A percentile compares a stretch with the other conserved stretches of the same genome.
phyloP scores from a whole-genome alignment of 306 rosid species.

The Carpinus fangiana region DNA sequence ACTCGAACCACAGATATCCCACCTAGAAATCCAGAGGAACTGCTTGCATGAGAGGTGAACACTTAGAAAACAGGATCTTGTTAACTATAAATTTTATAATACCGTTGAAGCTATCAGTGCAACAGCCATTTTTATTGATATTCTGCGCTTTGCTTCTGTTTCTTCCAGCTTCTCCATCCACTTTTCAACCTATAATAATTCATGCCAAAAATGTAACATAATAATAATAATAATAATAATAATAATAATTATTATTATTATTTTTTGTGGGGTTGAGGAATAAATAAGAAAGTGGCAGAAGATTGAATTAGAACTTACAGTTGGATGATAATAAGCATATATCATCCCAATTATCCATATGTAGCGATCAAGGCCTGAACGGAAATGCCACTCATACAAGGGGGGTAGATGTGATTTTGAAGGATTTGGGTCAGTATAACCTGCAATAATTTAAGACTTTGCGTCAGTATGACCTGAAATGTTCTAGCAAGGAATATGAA shows the following conservation, averaged over 20 bases:
- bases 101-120: conserved; percentile 58
- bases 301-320: conserved; percentile 55
- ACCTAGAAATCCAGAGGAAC: conserved; percentile 45
- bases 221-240: neutral
- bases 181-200: conserved; percentile 66
- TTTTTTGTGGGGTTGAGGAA: neutral
- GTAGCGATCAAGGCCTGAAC: conserved; percentile 97
- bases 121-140: conserved; percentile 74
- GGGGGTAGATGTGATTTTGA: conserved; percentile 57
- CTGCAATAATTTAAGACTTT: conserved; percentile 41
- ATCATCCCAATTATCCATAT: conserved; percentile 98
- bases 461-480: conserved; percentile 34
- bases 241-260: conserved; percentile 12
- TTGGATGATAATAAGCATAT: conserved; percentile 93
- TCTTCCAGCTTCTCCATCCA: conserved; percentile 99
- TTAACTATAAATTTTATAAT: conserved; percentile 22
- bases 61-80: conserved; percentile 8
- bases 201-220: conserved; percentile 22
- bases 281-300: conserved; percentile 12
- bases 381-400: conserved; percentile 94
- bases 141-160: conserved; percentile 68
- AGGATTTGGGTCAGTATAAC: conserved; percentile 71
- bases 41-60: conserved; percentile 28
- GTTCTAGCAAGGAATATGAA: conserved; percentile 20
- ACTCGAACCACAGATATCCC: conserved; percentile 88